Evolutionary conservation across 2,329 filamentous ascomycete species (phyloP).

Genomic region (Talaromyces rugulosus): DNA sequence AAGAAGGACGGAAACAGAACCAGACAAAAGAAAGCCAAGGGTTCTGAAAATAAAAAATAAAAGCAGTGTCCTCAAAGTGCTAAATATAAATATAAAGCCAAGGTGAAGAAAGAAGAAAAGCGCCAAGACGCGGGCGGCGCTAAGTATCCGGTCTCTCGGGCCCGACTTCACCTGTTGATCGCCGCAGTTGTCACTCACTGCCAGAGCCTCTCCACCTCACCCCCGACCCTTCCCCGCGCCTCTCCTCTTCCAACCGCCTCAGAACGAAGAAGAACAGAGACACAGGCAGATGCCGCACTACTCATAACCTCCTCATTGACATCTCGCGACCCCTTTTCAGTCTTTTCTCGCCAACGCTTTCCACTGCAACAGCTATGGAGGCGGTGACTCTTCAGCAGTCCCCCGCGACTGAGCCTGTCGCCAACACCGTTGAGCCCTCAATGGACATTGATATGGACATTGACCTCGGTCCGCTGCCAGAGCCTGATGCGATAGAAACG

Average conservation of each 20-base stretch:
- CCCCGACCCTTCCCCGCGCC: background rate
- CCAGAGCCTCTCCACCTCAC: background rate
- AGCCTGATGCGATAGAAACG: constrained; percentile 30
- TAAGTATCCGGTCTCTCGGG: background rate
- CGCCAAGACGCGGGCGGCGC: background rate
- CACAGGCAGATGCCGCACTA: background rate
- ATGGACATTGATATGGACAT: constrained; percentile 76
- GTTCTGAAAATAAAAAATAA: background rate
- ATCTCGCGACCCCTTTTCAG: background rate
- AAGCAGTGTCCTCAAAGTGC: background rate
- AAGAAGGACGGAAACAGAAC: background rate
- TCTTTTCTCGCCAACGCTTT: background rate
- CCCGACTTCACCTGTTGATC: background rate
- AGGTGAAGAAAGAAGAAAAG: background rate
- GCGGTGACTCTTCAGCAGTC: constrained; percentile 16
- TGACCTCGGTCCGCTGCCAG: constrained; percentile 49
- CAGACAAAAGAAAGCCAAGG: background rate
- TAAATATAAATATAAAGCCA: background rate
- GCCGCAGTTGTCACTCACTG: background rate
- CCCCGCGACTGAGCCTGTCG: constrained; percentile 8
- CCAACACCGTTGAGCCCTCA: constrained; percentile 25
- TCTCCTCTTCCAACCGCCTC: background rate
- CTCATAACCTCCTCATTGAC: background rate
- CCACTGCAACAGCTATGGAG: constrained; percentile 16
- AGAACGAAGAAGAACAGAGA: background rate